Conservation (phyloP, 1,139 yeast genomes). For the Blastobotrys elegans region DNA sequence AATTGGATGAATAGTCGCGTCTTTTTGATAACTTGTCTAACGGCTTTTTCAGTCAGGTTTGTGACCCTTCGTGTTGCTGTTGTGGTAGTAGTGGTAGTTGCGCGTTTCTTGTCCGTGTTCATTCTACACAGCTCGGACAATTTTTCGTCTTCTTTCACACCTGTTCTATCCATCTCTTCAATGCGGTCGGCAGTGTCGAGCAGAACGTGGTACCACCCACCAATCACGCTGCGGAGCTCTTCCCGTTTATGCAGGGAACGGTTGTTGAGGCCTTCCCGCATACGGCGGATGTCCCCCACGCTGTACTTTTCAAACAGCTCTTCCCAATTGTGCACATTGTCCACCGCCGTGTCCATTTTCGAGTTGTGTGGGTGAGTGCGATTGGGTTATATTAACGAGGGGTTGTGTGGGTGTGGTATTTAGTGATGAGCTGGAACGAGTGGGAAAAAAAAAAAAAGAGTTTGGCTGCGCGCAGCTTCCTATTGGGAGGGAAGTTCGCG, state of each 20-base stretch:
- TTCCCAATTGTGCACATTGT: slow-evolving; percentile 22
- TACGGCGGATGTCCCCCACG: slow-evolving; percentile 25
- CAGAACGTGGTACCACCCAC: slow-evolving; percentile 61
- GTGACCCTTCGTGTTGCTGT: slow-evolving; percentile 9
- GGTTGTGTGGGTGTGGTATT: no score
- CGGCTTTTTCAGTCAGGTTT: slow-evolving; percentile 12
- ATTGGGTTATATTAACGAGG: no score
- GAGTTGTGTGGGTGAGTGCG: no score
- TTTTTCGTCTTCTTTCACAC: slow-evolving; percentile 28
- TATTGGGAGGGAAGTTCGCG: no score
- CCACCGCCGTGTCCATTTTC: background rate
- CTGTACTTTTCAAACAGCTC: slow-evolving; percentile 26
- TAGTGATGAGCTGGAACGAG: background rate
- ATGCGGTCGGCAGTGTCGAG: slow-evolving; percentile 66
- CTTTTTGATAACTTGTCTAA: slow-evolving; percentile 11
- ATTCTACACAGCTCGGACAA: slow-evolving; percentile 22
- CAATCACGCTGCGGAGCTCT: slow-evolving; percentile 56
- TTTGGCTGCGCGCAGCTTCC: background rate
- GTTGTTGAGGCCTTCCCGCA: slow-evolving; percentile 21
- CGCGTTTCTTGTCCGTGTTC: slow-evolving; percentile 17
- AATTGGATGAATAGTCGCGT: slow-evolving; percentile 11
- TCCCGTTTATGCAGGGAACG: slow-evolving; percentile 33
- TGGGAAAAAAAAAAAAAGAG: background rate
- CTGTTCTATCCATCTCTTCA: slow-evolving; percentile 46
- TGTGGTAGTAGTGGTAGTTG: slow-evolving; percentile 15